Evolutionary conservation across 2,329 filamentous ascomycete genomes (phyloP).

Genomic region (Gnomoniopsis smithogilvyi): DNA sequence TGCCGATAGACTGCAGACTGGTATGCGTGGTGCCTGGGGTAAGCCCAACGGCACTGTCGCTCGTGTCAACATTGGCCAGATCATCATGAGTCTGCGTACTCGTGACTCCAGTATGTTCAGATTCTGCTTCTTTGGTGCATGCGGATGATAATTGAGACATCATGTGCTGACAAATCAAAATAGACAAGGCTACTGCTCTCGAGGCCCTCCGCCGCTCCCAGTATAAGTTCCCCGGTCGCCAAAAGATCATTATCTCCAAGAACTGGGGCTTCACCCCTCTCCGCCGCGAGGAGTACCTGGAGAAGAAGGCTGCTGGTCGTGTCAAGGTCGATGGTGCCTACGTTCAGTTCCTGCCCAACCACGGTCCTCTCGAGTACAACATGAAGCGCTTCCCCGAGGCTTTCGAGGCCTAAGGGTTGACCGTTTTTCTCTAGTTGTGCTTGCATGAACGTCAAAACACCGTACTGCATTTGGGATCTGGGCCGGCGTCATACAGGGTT

Average conservation of each 20-base stretch:
- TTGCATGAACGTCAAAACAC: conserved; percentile 15
- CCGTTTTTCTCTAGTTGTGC: conserved; percentile 27
- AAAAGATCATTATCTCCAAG: conserved; percentile 99
- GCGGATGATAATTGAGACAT: neutral
- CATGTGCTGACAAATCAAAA: conserved; percentile 24
- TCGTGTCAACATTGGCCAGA: conserved; percentile 99
- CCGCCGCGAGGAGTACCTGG: conserved; percentile 93
- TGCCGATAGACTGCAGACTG: conserved; percentile 99
- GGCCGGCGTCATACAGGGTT: conserved; percentile 38
- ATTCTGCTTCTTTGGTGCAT: neutral
- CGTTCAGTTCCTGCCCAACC: conserved; percentile 97
- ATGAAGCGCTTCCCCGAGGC: conserved; percentile 93
- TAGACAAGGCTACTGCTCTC: conserved; percentile 86
- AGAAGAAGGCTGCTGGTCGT: conserved; percentile 88
- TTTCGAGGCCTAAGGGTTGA: conserved; percentile 57
- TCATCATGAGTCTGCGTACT: conserved; percentile 95
- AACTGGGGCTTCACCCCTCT: conserved; percentile 99
- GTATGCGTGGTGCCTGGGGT: conserved; percentile 99
- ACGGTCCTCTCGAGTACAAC: conserved; percentile 83
- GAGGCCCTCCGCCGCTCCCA: conserved; percentile 98
- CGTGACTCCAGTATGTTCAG: conserved; percentile 78
- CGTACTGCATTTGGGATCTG: conserved; percentile 36
- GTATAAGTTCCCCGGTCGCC: conserved; percentile 99
- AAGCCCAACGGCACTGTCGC: conserved; percentile 99
- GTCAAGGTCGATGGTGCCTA: conserved; percentile 98